Evolutionary conservation across 2,329 filamentous ascomycete genomes (phyloP), one percentile per base, ranked within the genome.

Genomic region (Chaetomium olivaceum): DNA sequence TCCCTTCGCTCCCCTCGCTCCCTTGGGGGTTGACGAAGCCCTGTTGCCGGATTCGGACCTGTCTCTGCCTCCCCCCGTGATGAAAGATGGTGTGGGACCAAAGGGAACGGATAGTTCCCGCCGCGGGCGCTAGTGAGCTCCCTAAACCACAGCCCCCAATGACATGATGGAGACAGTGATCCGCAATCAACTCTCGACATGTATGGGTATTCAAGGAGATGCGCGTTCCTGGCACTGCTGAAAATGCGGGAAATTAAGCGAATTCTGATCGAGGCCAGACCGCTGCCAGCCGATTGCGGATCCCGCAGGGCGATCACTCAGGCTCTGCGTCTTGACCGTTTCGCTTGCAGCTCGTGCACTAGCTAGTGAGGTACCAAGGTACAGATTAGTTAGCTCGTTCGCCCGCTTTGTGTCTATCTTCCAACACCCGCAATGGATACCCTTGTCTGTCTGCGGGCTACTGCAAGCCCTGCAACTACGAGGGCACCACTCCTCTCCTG

Each of bases 381-480:
- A n/a, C n/a, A n/a, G n/a, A n/a, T n/a, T n/a, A n/a, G n/a, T n/a
- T n/a, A n/a, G n/a, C n/a, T n/a, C n/a, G n/a, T n/a, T n/a, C n/a
- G 33, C 33, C 33, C 33, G 33, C 33, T 12, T 3, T 36, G 11
- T 36, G 33, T 9, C 33, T 36, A 6, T 39, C 39, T 5, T 12
- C 36, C 39, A 48, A 27, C 46, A 31, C 36, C 25, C 14, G n/a
- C 46, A 39, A 6, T 27, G 58, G 29, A 23, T 19, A 23, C 48
- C 27, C 27, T 29, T 29, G 27, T 29, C 46, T 29, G 31, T 14
- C 3, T 27, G 63, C 36, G 50, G 19, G 51, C 39, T n/a, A 33
- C n/a, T n/a, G n/a, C n/a, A n/a, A n/a, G n/a, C n/a, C n/a, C 51
- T 33, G 27, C 58, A 43, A 58, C 51, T 46, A 19, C 48, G 63